phyloP scores from a whole-genome alignment of 768 basidiomycete genomes.

The Gelatoporia subvermispora region DNA sequence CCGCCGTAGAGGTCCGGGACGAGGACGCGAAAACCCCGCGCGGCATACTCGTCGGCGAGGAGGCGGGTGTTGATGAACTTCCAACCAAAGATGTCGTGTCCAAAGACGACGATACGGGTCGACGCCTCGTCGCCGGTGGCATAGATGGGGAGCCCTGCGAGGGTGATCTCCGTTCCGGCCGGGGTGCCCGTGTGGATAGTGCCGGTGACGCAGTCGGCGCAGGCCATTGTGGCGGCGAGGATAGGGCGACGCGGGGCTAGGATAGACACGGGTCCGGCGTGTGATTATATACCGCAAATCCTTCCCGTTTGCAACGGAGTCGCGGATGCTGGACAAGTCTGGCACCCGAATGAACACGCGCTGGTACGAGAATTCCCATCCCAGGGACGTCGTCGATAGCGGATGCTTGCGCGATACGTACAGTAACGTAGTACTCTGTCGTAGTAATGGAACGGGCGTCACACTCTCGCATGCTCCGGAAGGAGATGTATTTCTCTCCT shows the following conservation, averaged over 20 bases:
- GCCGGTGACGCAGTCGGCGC: constrained; percentile 13
- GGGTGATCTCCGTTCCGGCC: constrained; percentile 12
- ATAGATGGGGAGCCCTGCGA: constrained; percentile 13
- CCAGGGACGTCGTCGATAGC: no score
- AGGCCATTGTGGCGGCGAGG: constrained; percentile 8
- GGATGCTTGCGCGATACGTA: no score
- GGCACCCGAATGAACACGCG: no score
- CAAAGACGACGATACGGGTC: constrained; percentile 14
- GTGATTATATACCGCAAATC: background rate
- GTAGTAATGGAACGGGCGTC: no score
- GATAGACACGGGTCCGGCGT: background rate
- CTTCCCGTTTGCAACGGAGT: no score
- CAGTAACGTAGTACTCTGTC: no score
- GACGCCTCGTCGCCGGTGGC: constrained; percentile 11
- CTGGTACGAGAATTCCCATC: no score
- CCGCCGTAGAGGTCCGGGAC: constrained; percentile 17
- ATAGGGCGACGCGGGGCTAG: background rate
- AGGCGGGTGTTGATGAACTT: constrained; percentile 14
- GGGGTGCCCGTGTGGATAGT: constrained; percentile 13
- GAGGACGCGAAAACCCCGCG: constrained; percentile 12
- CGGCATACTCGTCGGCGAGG: constrained; percentile 19
- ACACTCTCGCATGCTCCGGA: no score
- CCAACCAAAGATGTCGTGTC: constrained; percentile 17
- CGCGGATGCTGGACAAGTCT: no score
- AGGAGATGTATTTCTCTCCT: no score